Conservation (phyloP, 257 asterid genomes). For the Solanum etuberosum region DNA sequence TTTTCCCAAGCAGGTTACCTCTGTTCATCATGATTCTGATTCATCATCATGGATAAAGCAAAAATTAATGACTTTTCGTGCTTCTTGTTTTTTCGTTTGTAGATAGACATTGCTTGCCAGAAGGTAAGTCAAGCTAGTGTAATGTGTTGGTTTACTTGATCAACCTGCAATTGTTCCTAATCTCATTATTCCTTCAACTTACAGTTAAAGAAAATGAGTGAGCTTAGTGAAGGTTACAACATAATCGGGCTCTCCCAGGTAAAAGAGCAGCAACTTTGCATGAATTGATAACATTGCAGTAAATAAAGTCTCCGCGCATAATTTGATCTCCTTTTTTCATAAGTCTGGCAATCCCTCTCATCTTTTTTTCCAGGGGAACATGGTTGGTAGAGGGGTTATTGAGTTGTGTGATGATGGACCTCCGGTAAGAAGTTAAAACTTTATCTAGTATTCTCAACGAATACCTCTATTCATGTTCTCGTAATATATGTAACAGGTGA, state of each 20-base stretch:
- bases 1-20: conserved; percentile 49
- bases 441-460: neutral
- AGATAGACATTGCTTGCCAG: conserved; percentile 72
- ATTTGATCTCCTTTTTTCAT: neutral
- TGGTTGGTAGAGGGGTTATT: conserved; percentile 78
- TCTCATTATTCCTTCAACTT: conserved; percentile 8
- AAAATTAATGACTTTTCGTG: neutral
- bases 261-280: neutral
- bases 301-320: neutral
- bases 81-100: neutral
- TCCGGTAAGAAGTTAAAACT: conserved; percentile 46
- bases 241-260: conserved; percentile 83
- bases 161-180: conserved; percentile 1
- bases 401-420: conserved; percentile 82
- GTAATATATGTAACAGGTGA: conserved; percentile 45
- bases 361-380: conserved; percentile 50
- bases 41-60: neutral
- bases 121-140: conserved; percentile 36
- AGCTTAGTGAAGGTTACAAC: conserved; percentile 69
- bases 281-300: neutral
- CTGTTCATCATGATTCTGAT: neutral
- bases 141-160: conserved; percentile 12
- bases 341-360: neutral
- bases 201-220: conserved; percentile 68
- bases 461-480: neutral